phyloP scores from a whole-genome alignment of 306 rosid species.

The Rubus idaeus region DNA sequence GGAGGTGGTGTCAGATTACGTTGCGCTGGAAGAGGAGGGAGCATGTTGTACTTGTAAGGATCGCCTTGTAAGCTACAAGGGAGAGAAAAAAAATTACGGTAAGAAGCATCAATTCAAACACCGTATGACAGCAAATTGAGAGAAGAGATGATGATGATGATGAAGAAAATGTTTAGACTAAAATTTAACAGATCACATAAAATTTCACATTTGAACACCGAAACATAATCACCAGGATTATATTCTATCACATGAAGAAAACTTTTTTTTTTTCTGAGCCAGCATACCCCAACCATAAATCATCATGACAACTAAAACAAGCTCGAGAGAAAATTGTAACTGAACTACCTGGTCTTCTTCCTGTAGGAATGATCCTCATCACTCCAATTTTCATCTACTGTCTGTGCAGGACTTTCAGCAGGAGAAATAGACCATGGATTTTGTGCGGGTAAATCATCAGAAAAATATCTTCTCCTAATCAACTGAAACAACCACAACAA shows the following conservation, averaged over 20 bases:
- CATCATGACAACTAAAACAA: neutral
- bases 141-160: neutral
- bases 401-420: conserved; percentile 52
- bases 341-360: conserved; percentile 49
- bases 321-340: neutral
- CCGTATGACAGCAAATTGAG: neutral
- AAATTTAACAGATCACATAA: neutral
- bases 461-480: conserved; percentile 87
- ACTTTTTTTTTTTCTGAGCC: conserved; percentile 1
- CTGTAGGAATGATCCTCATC: conserved; percentile 65
- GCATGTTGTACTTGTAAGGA: conserved; percentile 68
- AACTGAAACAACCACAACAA: conserved; percentile 51
- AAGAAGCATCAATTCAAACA: neutral
- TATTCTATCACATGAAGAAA: neutral
- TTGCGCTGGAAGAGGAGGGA: conserved; percentile 97
- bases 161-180: neutral
- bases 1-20: conserved; percentile 94
- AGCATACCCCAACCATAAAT: neutral
- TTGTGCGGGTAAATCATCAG: conserved; percentile 69
- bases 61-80: conserved; percentile 51
- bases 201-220: neutral
- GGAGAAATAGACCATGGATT: conserved; percentile 73
- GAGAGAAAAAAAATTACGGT: neutral
- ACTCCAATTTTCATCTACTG: conserved; percentile 63
- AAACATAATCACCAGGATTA: neutral